Percentiles rank a stretch among this genome's conserved stretches.
Evolutionary conservation across 495 filamentous ascomycete species (phyloP).

Genomic region (Haplographium delicatum): DNA sequence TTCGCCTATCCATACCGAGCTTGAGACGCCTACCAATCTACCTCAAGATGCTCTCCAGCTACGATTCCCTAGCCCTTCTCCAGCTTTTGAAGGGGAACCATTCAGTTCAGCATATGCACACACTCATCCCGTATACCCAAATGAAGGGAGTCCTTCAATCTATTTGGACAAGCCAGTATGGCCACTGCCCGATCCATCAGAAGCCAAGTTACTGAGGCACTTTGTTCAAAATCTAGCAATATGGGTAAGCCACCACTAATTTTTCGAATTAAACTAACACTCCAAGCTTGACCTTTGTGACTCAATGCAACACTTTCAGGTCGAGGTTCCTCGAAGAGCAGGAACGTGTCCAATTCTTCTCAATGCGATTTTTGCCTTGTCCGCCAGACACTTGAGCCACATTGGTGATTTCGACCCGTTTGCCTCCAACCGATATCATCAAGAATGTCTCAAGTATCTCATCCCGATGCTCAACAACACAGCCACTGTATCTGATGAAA

Average conservation of each 20-base stretch:
- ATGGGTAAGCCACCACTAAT: constrained; percentile 31
- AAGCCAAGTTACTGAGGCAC: constrained; percentile 41
- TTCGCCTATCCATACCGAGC: too few species aligned
- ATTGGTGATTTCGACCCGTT: constrained; percentile 40
- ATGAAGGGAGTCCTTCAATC: constrained; percentile 3
- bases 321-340: constrained; percentile 46
- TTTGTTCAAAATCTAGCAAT: constrained; percentile 43
- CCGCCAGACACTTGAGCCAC: constrained; percentile 49
- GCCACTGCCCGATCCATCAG: constrained; percentile 33
- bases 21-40: too few species aligned
- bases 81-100: too few species aligned
- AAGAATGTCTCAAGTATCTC: constrained; percentile 44
- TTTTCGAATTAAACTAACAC: not conserved
- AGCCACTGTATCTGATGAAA: constrained; percentile 50
- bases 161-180: constrained; percentile 26
- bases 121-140: too few species aligned
- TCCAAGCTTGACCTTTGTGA: constrained; percentile 40
- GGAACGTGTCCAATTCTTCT: constrained; percentile 45
- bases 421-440: constrained; percentile 43
- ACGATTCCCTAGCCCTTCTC: too few species aligned
- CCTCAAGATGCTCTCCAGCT: too few species aligned
- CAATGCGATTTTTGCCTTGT: constrained; percentile 54
- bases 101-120: too few species aligned
- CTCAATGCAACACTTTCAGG: constrained; percentile 46
- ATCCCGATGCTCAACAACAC: constrained; percentile 44